Evolutionary conservation across 2,329 filamentous ascomycete genomes (phyloP), one percentile per base, ranked within the genome.

Genomic region (Lachnellula occidentalis): DNA sequence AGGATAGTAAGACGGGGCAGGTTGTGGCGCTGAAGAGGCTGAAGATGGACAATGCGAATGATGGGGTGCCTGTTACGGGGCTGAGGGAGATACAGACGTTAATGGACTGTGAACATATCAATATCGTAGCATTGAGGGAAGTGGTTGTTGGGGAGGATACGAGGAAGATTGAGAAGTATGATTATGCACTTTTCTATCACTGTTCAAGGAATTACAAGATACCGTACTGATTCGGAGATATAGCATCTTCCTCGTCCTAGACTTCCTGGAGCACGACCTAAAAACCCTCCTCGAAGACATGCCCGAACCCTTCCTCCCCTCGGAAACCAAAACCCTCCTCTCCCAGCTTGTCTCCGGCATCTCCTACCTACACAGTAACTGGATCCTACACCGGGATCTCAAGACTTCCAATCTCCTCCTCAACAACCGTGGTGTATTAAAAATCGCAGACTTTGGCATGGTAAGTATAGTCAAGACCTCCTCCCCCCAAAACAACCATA

Each of bases 371-470:
- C 94, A 99, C 75, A 79, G 81, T 46, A 83, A 90, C 72, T 95
- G 87, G 86, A 95, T 99, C 65, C 80, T 99, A 57, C 91, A 94
- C 73, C 90, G 92, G 54, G 92, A 96, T 72, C 83, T 96, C 66
- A 96, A 96, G 72, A 95, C 91, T 3, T 92, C 88, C 48, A 96
- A 96, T 67, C 84, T 99, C 46, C 84, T 99, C 46, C 87, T 99
- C 73, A 95, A 90, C 76, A 97, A 97, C 75, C 88, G 91, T 45
- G 94, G 94, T 45, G 86, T 88, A 70, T 86, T 99, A 71, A 96
- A 96, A 72, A 86, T 99, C 60, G 94, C 94, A 57, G 94, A 99
- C 73, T 99, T 99, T 69, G 94, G 94, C 70, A 96, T 99, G 90
- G 92, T 94, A 3, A 94, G 27, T 94, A 94, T 73, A 88, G 88